Evolutionary conservation across 2,329 filamentous ascomycete species (phyloP).

Genomic region (Ceratocystis papillata): DNA sequence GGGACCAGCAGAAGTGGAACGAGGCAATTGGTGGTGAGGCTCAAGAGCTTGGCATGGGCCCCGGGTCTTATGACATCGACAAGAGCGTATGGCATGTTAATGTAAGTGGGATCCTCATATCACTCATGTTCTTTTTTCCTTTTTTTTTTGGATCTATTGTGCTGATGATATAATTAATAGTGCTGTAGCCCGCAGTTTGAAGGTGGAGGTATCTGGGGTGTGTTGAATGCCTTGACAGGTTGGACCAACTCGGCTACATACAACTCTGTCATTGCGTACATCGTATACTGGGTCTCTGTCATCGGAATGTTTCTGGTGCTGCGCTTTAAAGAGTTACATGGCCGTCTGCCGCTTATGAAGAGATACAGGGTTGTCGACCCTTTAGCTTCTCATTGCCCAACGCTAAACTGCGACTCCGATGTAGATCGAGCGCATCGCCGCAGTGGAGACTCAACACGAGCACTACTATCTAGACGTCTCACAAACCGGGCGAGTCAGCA

Average conservation of each 20-base stretch:
- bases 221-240: conserved; percentile 76
- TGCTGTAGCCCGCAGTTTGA: conserved; percentile 67
- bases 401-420: neutral
- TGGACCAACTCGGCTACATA: conserved; percentile 86
- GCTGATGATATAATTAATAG: conserved; percentile 32
- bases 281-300: conserved; percentile 70
- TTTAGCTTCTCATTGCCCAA: neutral
- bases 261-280: conserved; percentile 77
- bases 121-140: too few relatives aligned
- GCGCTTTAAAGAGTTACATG: conserved; percentile 51
- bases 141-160: neutral
- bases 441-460: conserved; percentile 22
- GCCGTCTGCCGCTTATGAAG: conserved; percentile 21
- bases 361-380: neutral
- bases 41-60: conserved; percentile 43
- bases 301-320: conserved; percentile 53
- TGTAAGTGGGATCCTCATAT: conserved; percentile 36
- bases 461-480: conserved; percentile 18
- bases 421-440: conserved; percentile 9
- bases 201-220: conserved; percentile 69
- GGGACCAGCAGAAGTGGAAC: conserved; percentile 61
- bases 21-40: conserved; percentile 50
- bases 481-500: conserved; percentile 7
- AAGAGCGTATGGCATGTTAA: conserved; percentile 76
- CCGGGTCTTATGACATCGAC: conserved; percentile 69